Evolutionary conservation across 1,284 basidiomycete genomes (phyloP).

Genomic region (Moesziomyces parantarcticus): DNA sequence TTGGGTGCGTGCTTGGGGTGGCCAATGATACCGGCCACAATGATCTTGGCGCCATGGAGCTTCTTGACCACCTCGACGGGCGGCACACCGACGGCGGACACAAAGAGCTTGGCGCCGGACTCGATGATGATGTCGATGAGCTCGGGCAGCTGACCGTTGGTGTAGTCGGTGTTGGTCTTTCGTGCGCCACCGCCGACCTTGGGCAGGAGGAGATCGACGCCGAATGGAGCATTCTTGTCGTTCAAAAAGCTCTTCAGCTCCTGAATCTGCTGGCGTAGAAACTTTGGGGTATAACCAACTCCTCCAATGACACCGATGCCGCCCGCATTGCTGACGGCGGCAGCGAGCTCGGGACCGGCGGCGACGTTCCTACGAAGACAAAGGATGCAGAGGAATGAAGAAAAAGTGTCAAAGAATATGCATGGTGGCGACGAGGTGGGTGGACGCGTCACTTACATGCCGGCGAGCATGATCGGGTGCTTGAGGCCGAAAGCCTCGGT

Average conservation of each 20-base stretch:
- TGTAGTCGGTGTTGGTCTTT: constrained; percentile 65
- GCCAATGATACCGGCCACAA: constrained; percentile 76
- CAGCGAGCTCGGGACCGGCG: constrained; percentile 59
- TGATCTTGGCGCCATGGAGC: constrained; percentile 54
- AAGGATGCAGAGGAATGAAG: not conserved
- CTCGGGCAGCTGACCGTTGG: constrained; percentile 52
- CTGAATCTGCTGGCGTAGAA: constrained; percentile 33
- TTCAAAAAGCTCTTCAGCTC: constrained; percentile 53
- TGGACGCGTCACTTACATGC: constrained; percentile 64
- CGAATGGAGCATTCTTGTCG: constrained; percentile 63
- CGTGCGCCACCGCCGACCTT: constrained; percentile 61
- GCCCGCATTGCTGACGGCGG: constrained; percentile 61
- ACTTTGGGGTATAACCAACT: constrained; percentile 56
- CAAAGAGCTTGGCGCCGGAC: constrained; percentile 59
- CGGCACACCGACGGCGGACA: constrained; percentile 62
- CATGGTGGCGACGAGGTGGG: not conserved
- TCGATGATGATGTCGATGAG: constrained; percentile 62
- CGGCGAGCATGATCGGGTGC: constrained; percentile 87
- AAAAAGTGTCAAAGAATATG: not conserved
- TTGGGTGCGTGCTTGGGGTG: constrained; percentile 64
- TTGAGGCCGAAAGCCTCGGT: constrained; percentile 75
- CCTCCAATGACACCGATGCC: constrained; percentile 63
- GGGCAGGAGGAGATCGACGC: constrained; percentile 61
- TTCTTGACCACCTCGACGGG: constrained; percentile 58
- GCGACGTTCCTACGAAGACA: constrained; percentile 55